Evolutionary conservation across 805 yeast genomes (phyloP).

Genomic region (Kuraishia ogatae): DNA sequence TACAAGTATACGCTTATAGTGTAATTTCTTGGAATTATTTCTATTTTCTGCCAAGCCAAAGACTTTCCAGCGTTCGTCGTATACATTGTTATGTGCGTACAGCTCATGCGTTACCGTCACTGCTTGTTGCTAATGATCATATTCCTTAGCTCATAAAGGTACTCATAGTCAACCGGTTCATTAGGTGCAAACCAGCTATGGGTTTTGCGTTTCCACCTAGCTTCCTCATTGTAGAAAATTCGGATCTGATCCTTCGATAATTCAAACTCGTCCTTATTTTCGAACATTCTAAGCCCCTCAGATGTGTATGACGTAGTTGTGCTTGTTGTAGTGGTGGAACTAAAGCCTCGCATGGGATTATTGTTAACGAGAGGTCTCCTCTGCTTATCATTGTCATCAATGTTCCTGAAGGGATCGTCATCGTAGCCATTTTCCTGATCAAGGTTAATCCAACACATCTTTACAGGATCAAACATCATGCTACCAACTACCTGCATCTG

Average conservation of each 20-base stretch:
- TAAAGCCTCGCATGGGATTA: not conserved
- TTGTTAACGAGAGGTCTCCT: not conserved
- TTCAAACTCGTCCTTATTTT: not conserved
- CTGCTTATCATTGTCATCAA: slow-evolving; percentile 29
- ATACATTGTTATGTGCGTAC: no score
- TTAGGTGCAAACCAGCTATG: slow-evolving; percentile 23
- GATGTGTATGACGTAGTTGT: not conserved
- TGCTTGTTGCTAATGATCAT: not conserved
- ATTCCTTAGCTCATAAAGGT: slow-evolving; percentile 2
- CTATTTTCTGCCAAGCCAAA: not conserved
- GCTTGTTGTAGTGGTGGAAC: not conserved
- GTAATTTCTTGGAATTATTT: no score
- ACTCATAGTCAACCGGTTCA: not conserved
- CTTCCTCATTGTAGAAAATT: slow-evolving; percentile 15
- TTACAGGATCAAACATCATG: slow-evolving; percentile 53
- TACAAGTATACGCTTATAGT: no score
- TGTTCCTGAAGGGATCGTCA: slow-evolving; percentile 38
- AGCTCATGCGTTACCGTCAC: not conserved
- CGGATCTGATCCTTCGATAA: not conserved
- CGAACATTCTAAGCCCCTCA: not conserved
- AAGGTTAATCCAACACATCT: slow-evolving; percentile 50
- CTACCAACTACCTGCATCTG: slow-evolving; percentile 38
- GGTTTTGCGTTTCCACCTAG: slow-evolving; percentile 25
- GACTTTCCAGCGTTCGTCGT: no score
- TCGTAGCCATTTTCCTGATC: slow-evolving; percentile 25